Evolutionary conservation across 2,329 filamentous ascomycete genomes (phyloP).

Genomic region (Penicillium frequentans): DNA sequence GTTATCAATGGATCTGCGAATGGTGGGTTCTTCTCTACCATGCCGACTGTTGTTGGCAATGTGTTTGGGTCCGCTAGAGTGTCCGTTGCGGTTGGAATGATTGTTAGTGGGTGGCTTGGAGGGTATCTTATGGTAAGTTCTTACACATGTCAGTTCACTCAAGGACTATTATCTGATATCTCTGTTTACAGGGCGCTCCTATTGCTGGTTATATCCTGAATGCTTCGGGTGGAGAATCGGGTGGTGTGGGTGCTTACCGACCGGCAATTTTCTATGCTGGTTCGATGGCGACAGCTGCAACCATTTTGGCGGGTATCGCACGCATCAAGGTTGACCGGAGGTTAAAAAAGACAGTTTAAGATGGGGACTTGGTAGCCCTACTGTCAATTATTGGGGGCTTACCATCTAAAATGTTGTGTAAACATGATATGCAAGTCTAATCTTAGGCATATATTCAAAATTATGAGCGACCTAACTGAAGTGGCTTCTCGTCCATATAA

Average conservation of each 20-base stretch:
- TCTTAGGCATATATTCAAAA: no score
- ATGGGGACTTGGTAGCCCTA: no score
- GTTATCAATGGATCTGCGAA: constrained; percentile 62
- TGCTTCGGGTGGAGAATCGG: constrained; percentile 53
- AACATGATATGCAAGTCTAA: no score
- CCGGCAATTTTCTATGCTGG: constrained; percentile 65
- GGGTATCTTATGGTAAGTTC: constrained; percentile 60
- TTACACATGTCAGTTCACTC: neutral
- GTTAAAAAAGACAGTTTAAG: constrained; percentile 18
- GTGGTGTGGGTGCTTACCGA: constrained; percentile 54
- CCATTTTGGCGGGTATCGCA: constrained; percentile 24
- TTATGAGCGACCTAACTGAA: no score
- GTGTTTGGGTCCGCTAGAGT: constrained; percentile 59
- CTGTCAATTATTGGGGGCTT: no score
- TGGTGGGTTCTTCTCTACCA: constrained; percentile 63
- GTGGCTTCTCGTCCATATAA: no score
- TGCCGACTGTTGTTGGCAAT: constrained; percentile 63
- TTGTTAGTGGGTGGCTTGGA: constrained; percentile 60
- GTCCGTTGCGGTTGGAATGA: constrained; percentile 61
- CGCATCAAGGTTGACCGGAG: constrained; percentile 19
- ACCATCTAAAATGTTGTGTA: no score
- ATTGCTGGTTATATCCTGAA: constrained; percentile 62
- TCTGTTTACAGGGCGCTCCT: constrained; percentile 48
- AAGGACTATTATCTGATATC: neutral
- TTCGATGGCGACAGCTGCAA: constrained; percentile 50